Evolutionary conservation across 805 yeast genomes (phyloP), one percentile per base, ranked within the genome.

Genomic region (Suhomyces faveliae): DNA sequence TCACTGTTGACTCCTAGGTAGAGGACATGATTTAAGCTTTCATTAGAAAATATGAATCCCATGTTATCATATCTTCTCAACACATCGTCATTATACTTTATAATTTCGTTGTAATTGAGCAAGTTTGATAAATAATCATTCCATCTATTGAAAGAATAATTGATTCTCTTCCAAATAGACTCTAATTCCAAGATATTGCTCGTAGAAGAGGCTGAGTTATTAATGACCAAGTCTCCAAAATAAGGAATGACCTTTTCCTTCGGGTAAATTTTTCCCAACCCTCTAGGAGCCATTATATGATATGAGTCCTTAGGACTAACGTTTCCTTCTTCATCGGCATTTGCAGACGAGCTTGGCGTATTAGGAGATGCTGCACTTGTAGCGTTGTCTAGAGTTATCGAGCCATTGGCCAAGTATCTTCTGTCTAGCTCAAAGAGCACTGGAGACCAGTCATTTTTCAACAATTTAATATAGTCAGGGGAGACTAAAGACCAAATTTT

Each of bases 401-500:
- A 49, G 9, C 67, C 70, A 49, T 66, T 68, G 10, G 70, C 68
- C 64, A 87, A 73, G 42, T 84, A 78, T 55, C 94, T 76, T 59
- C 94, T 78, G 52, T 89, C 95, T 29, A 92, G 73, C 60, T 91
- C 97, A 67, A 87, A 89, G 7, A 89, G 84, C 20, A 92, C 95
- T 2, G 95, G 96, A 0, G 94, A 88, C 97, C 97, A 92, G 56
- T 87, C 95, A 43, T 83, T 81, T 39, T 83, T 79, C 23, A 89
- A 79, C 2, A 80, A 69, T 47, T 79, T 82, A 45, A 87, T 64
- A 40, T 79, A 72, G 23, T 78, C 78, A 17, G 78, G 76, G 11
- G 86, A 78, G 3, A 90, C 87, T 42, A 73, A 70, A 6, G 83
- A 70, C 98, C 98, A 92, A 1, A 91, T 77, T 46, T 79, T 77